Evolutionary conservation across 352 stramenopile genomes (phyloP).

Genomic region (Globisporangium emineosum): DNA sequence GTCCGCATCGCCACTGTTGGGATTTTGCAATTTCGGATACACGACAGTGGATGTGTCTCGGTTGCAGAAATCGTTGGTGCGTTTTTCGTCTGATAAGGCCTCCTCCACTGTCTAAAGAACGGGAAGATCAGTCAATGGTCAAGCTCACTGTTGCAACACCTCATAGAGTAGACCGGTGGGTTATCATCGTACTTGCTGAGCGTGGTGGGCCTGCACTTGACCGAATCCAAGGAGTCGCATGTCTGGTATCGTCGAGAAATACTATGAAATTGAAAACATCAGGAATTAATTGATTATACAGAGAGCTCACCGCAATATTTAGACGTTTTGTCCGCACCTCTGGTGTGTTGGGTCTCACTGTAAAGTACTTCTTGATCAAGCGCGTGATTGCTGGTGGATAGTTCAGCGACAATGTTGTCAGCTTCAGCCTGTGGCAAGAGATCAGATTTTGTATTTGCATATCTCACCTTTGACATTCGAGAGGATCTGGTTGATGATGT

Average conservation of each 20-base stretch:
- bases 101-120: neutral
- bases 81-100: neutral
- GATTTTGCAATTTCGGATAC: conserved; percentile 7
- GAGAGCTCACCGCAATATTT: too few relatives aligned
- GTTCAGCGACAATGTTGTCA: neutral
- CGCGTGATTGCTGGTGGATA: conserved; percentile 7
- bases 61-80: neutral
- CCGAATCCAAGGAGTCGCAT: conserved; percentile 18
- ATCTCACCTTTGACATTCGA: conserved; percentile 35
- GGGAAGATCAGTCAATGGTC: neutral
- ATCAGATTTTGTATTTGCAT: neutral
- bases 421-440: neutral
- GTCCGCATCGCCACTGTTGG: neutral
- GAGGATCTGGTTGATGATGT: conserved; percentile 43
- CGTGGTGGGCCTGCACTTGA: conserved; percentile 5
- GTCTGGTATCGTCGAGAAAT: conserved; percentile 26
- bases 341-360: neutral
- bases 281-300: too few relatives aligned
- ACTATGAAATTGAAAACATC: conserved; percentile 12
- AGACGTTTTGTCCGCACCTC: neutral
- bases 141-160: too few relatives aligned
- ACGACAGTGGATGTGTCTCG: conserved; percentile 4
- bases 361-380: conserved; percentile 11
- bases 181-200: conserved; percentile 1
- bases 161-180: too few relatives aligned